Evolutionary conservation across 805 yeast genomes (phyloP).

Genomic region (Barnettozyma botsteinii): DNA sequence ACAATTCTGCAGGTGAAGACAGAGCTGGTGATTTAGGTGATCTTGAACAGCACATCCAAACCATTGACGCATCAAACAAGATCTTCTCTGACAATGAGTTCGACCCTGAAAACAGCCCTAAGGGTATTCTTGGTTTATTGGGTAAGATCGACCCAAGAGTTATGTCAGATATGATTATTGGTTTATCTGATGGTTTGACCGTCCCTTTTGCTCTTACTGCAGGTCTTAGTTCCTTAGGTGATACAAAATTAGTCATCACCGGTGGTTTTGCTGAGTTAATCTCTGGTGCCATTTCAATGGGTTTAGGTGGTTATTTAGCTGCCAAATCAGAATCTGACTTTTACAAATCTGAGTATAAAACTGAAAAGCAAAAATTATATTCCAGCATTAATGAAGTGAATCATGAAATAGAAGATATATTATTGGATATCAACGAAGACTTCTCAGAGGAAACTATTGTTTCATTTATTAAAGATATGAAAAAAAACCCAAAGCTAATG

Average conservation of each 20-base stretch:
- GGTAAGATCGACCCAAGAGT: constrained; percentile 79
- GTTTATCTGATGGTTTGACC: constrained; percentile 90
- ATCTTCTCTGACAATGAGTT: constrained; percentile 8
- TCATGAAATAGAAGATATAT: constrained; percentile 75
- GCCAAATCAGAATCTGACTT: constrained; percentile 85
- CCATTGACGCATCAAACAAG: constrained; percentile 4
- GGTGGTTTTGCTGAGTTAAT: constrained; percentile 98
- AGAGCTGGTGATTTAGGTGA: constrained; percentile 13
- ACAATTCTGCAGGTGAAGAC: constrained; percentile 12
- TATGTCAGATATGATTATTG: constrained; percentile 89
- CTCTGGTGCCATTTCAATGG: constrained; percentile 97
- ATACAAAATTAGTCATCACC: constrained; percentile 83
- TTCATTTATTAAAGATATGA: constrained; percentile 71
- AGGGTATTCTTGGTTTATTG: constrained; percentile 22
- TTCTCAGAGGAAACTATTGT: constrained; percentile 66
- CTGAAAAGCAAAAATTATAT: constrained; percentile 64
- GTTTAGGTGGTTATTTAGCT: constrained; percentile 93
- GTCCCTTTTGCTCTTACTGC: constrained; percentile 99
- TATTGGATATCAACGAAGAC: constrained; percentile 57
- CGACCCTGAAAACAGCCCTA: constrained; percentile 6
- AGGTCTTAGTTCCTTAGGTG: constrained; percentile 87
- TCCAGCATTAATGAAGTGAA: constrained; percentile 59
- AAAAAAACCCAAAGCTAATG: constrained; percentile 69
- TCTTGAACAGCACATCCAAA: constrained; percentile 5
- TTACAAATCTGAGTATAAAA: constrained; percentile 63